Percentiles rank a stretch among this genome's conserved stretches.
phyloP scores from a whole-genome alignment of 2,329 filamentous ascomycete genomes.

The Fusarium coffeatum region DNA sequence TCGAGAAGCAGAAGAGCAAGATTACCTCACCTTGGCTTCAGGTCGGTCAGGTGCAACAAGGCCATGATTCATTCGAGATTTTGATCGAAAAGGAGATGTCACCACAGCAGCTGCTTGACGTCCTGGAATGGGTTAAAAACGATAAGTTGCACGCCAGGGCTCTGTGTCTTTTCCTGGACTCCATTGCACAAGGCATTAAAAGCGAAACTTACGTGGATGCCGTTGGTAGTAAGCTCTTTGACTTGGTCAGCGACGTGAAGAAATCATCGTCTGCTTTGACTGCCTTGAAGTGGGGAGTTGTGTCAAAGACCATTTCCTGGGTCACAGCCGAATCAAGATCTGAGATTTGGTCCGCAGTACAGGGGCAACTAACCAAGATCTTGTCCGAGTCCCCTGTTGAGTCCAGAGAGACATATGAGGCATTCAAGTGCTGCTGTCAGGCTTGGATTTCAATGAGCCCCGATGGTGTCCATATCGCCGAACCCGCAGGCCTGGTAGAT shows the following conservation, averaged over 20 bases:
- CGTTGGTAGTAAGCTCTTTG: conserved; percentile 54
- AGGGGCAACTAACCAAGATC: conserved; percentile 50
- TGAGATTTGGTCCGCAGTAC: conserved; percentile 51
- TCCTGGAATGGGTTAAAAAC: conserved; percentile 57
- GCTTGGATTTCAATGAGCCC: conserved; percentile 55
- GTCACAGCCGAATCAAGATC: conserved; percentile 45
- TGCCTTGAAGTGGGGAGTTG: conserved; percentile 57
- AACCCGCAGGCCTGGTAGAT: conserved; percentile 50
- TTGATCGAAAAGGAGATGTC: conserved; percentile 59
- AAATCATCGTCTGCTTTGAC: conserved; percentile 48
- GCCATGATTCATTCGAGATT: conserved; percentile 32
- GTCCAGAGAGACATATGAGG: conserved; percentile 54
- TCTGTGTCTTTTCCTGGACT: conserved; percentile 57
- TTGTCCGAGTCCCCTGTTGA: conserved; percentile 50
- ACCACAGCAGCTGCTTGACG: conserved; percentile 56
- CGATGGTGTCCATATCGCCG: conserved; percentile 48
- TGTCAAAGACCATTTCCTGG: conserved; percentile 54
- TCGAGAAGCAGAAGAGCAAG: conserved; percentile 47
- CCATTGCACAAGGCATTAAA: conserved; percentile 56
- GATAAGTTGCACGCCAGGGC: conserved; percentile 50
- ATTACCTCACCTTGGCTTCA: conserved; percentile 51
- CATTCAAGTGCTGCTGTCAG: conserved; percentile 55
- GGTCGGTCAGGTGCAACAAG: conserved; percentile 37
- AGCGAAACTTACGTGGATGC: conserved; percentile 58
- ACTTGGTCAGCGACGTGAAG: conserved; percentile 48